phyloP scores from a whole-genome alignment of 1,284 basidiomycete genomes.

The Ganoderma meredithae region DNA sequence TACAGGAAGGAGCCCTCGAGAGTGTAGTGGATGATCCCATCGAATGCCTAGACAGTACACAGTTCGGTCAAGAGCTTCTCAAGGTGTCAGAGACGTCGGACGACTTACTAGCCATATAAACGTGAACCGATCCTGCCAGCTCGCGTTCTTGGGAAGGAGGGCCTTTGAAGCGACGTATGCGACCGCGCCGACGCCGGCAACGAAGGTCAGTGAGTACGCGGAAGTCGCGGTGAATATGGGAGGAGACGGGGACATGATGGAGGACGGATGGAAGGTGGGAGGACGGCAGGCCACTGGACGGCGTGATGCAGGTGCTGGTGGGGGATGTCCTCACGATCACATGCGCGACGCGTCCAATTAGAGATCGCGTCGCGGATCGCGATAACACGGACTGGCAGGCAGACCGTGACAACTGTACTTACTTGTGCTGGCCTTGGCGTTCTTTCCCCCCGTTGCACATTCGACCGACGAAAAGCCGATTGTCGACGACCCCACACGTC shows the following conservation, averaged over 20 bases:
- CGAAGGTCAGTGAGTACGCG: conserved; percentile 66
- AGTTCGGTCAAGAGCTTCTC: neutral
- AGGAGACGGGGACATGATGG: conserved; percentile 32
- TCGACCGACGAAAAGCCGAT: neutral
- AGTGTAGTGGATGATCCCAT: conserved; percentile 80
- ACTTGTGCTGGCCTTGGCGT: neutral
- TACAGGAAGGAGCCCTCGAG: conserved; percentile 84
- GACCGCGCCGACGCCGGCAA: conserved; percentile 55
- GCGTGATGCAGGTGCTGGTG: conserved; percentile 9
- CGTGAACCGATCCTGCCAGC: conserved; percentile 67
- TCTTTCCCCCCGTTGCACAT: neutral
- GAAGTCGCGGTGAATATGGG: conserved; percentile 73
- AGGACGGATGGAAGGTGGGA: neutral
- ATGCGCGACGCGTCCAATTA: conserved; percentile 25
- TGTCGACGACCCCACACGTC: conserved; percentile 4
- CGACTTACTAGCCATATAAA: conserved; percentile 77
- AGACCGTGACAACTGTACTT: too few species aligned
- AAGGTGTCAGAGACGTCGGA: neutral
- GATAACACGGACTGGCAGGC: neutral
- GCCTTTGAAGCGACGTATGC: conserved; percentile 59
- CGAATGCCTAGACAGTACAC: conserved; percentile 62
- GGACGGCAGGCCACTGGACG: neutral
- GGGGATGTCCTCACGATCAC: conserved; percentile 24
- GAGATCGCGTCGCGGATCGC: conserved; percentile 18
- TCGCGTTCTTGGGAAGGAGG: conserved; percentile 67